A percentile compares a stretch with the other conserved stretches of the same genome.
Conservation (phyloP, 2,329 filamentous ascomycete species). For the Arthrinium phaeospermum region DNA sequence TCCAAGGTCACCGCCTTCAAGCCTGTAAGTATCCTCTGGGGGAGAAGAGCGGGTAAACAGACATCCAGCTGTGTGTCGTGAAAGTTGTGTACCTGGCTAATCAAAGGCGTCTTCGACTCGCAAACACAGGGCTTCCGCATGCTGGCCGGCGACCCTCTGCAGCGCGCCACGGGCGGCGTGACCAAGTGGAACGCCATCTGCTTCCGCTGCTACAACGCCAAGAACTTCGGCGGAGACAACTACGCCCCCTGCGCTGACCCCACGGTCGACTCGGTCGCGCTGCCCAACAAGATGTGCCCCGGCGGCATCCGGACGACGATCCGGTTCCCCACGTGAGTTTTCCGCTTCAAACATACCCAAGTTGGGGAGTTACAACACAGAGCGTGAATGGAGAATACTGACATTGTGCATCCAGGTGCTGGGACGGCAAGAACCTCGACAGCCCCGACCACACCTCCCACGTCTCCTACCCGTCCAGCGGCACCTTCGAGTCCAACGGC, state of each 20-base stretch:
- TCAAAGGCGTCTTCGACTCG: neutral
- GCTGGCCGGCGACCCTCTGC: constrained; percentile 47
- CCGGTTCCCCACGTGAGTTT: constrained; percentile 56
- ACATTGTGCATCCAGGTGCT: constrained; percentile 46
- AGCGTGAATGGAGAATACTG: no score
- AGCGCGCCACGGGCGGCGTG: constrained; percentile 26
- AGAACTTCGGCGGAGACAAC: constrained; percentile 34
- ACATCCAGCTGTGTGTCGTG: neutral
- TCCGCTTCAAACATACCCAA: neutral
- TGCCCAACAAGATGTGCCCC: constrained; percentile 58
- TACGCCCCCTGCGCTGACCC: constrained; percentile 34
- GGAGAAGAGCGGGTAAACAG: neutral
- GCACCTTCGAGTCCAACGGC: constrained; percentile 47
- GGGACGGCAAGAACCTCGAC: constrained; percentile 65
- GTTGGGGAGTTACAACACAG: no score
- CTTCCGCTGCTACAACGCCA: constrained; percentile 42
- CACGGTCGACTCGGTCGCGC: constrained; percentile 48
- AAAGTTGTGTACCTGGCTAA: neutral
- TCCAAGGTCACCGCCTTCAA: constrained; percentile 49
- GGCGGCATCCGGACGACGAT: constrained; percentile 56
- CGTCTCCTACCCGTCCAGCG: constrained; percentile 54
- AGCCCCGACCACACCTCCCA: constrained; percentile 60
- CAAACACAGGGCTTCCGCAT: constrained; percentile 50
- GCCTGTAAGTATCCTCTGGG: constrained; percentile 32
- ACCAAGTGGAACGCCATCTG: constrained; percentile 40